Evolutionary conservation across 768 basidiomycete genomes (phyloP).

Genomic region (Imleria badia): DNA sequence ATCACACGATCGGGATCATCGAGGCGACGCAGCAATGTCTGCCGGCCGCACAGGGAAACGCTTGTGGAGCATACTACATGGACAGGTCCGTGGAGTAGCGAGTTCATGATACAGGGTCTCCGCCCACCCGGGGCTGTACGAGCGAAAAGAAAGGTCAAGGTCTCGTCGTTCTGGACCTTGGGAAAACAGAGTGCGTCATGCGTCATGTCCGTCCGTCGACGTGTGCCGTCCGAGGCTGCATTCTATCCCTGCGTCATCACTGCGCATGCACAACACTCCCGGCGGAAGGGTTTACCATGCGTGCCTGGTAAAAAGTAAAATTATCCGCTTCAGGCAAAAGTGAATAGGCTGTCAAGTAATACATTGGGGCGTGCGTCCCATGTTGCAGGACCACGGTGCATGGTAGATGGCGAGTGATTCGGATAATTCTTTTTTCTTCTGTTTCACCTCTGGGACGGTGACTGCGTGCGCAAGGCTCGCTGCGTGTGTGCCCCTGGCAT

Average conservation of each 20-base stretch:
- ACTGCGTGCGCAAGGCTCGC: not conserved
- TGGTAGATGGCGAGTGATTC: not conserved
- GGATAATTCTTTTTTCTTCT: not conserved
- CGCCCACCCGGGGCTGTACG: slow-evolving; percentile 5
- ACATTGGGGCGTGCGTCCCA: slow-evolving; percentile 4
- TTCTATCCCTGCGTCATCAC: slow-evolving; percentile 15
- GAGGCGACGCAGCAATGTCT: slow-evolving; percentile 21
- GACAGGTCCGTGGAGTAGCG: slow-evolving; percentile 22
- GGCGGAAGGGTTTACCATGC: slow-evolving; percentile 2
- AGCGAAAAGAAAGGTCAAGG: not conserved
- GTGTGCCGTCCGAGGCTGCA: slow-evolving; percentile 2
- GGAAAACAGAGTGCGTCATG: slow-evolving; percentile 15
- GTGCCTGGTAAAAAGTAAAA: slow-evolving; percentile 4
- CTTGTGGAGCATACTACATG: slow-evolving; percentile 19
- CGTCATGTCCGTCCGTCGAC: slow-evolving; percentile 22
- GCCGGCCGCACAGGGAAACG: slow-evolving; percentile 9
- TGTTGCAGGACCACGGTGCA: slow-evolving; percentile 1
- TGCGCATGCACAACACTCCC: not conserved
- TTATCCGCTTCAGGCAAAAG: not conserved
- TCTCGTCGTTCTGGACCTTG: not conserved
- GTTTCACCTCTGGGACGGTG: not conserved
- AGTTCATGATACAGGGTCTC: slow-evolving; percentile 22
- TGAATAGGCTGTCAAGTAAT: not conserved
- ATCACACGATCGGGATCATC: slow-evolving; percentile 12
- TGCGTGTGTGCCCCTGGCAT: not conserved